Conservation (phyloP, 352 stramenopile species). For the Globisporangium nagaii region DNA sequence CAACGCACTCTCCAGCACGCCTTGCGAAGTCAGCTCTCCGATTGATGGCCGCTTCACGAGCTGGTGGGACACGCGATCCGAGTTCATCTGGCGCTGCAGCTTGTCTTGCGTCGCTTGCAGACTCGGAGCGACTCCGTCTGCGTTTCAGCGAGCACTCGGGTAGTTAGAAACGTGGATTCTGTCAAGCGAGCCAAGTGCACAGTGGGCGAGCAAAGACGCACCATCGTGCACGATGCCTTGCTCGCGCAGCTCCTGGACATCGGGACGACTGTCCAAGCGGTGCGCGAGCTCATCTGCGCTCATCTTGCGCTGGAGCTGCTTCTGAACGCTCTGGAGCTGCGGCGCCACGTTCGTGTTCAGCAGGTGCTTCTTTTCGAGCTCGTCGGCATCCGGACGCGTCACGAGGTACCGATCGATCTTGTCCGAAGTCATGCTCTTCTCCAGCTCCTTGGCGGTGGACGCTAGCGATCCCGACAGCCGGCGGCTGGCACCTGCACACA, state of each 20-base stretch:
- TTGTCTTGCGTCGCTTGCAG: conserved; percentile 79
- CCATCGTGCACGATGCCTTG: conserved; percentile 59
- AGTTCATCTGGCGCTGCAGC: conserved; percentile 66
- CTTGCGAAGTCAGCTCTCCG: conserved; percentile 46
- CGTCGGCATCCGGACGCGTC: conserved; percentile 47
- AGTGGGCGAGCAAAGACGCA: neutral
- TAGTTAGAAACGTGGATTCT: neutral
- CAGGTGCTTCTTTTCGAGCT: conserved; percentile 52
- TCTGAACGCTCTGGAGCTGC: conserved; percentile 63
- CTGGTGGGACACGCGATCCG: conserved; percentile 68
- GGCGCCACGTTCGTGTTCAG: conserved; percentile 48
- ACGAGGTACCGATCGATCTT: conserved; percentile 69
- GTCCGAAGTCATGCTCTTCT: conserved; percentile 48
- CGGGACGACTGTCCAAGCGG: conserved; percentile 55
- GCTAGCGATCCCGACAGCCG: conserved; percentile 32
- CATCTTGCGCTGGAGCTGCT: conserved; percentile 70
- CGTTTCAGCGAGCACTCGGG: neutral
- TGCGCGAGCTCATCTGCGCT: conserved; percentile 70
- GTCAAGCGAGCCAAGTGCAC: neutral
- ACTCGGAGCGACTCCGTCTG: conserved; percentile 62
- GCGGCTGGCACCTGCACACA: conserved; percentile 20
- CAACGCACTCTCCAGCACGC: conserved; percentile 48
- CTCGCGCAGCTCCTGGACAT: conserved; percentile 71
- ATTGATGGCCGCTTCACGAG: conserved; percentile 67
- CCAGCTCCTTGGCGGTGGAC: conserved; percentile 37